Base-by-base conservation (phyloP, 139 green algal species). In the Edaphochlamys debaryana region DNA sequence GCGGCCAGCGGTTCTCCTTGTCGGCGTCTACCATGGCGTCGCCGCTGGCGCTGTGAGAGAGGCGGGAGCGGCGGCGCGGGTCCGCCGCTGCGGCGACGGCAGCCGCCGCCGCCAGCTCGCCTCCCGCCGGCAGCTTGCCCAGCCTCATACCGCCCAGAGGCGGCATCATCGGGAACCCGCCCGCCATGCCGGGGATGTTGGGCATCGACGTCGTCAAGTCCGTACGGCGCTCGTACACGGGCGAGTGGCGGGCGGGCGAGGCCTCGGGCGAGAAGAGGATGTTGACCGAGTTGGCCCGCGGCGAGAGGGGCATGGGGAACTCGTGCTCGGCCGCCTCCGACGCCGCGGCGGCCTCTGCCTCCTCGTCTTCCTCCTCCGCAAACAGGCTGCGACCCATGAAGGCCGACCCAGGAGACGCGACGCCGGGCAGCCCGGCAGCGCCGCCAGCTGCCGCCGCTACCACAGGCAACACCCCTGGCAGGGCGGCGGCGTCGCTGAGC, bases 291-390 rank as follows among this genome's bases (percentile, higher is more conserved):
- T 37, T 66, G 25, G 76, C 76, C 0, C 62, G 76, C 2, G 76
- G 76, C 23, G 76, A 82, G 8, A 50, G 45, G 2, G 76, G 76
- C 41, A 66, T 66, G 9, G 29, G 6, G 3, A 64, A 60, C n/a
- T 70, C 60, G 38, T 37, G 5, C 13, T 36, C 60, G 30, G 5
- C 30, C 60, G 30, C 13, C 60, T 30, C 60, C n/a, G 30, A 30
- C 60, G 60, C 74, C 52, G 34, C 50, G 36, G 23, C 23, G 2
- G 32, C 71, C 0, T n/a, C 34, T 30, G 64, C 64, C 27, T 81
- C 60, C 34, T 81, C 75, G 41, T 81, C 60, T 22, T 67, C 75
- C 41, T 81, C 75, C 58, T 81, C 75, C 17, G 27, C 23, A 32
- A 63, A 81, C 41, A 81, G 17, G 41, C 75, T 81, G 11, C 75